Percentiles rank a stretch among this genome's conserved stretches.
Conservation (phyloP, 768 basidiomycete species). For the Chiua virens region DNA sequence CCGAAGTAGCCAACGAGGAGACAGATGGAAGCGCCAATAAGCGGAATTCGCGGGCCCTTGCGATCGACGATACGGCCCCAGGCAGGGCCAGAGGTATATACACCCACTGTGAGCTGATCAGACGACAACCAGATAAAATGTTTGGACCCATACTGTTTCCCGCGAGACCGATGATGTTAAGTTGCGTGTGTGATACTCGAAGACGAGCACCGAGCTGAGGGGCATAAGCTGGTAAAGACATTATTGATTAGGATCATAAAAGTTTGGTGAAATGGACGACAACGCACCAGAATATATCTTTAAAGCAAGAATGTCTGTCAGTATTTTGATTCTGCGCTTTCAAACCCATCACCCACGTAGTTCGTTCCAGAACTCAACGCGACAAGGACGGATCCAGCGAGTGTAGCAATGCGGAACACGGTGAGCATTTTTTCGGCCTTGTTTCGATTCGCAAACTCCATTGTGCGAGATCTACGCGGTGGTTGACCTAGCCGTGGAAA, state of each 20-base stretch:
- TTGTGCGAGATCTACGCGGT: neutral
- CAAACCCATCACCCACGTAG: conserved; percentile 51
- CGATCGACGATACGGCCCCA: conserved; percentile 80
- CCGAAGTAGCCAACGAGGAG: conserved; percentile 75
- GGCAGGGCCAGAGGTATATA: conserved; percentile 72
- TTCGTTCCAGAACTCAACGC: conserved; percentile 69
- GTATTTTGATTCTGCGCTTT: neutral
- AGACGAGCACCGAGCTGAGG: conserved; percentile 84
- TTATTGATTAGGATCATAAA: neutral
- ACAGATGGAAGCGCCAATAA: conserved; percentile 56
- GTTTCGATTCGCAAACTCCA: conserved; percentile 6
- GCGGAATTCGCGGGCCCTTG: conserved; percentile 67
- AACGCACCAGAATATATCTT: conserved; percentile 33
- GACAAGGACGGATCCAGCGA: conserved; percentile 58
- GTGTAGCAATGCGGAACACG: conserved; percentile 43
- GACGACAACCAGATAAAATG: neutral
- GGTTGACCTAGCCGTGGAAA: too few relatives aligned
- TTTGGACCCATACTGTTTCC: conserved; percentile 57
- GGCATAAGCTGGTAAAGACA: conserved; percentile 62
- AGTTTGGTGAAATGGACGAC: neutral
- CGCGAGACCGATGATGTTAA: conserved; percentile 80
- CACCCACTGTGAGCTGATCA: conserved; percentile 53
- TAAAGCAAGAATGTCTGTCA: neutral
- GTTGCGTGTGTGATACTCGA: conserved; percentile 71
- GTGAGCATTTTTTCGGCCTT: conserved; percentile 35